Conservation (phyloP, 441 rosid species). For the Arabidopsis lyrata region DNA sequence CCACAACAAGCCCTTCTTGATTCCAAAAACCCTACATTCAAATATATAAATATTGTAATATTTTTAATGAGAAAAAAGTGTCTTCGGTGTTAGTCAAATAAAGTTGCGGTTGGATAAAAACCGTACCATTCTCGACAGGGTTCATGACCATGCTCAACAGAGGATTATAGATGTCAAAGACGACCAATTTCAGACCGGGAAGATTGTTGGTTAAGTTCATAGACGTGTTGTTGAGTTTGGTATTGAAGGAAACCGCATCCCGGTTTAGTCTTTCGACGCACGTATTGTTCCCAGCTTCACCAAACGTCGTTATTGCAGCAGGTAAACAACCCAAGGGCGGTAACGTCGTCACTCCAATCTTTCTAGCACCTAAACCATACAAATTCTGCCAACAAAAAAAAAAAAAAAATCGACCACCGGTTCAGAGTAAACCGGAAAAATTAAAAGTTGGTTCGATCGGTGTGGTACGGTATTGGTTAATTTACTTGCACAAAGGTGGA, state of each 20-base stretch:
- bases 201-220: constrained; percentile 56
- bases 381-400: constrained; percentile 56
- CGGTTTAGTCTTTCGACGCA: constrained; percentile 80
- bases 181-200: constrained; percentile 80
- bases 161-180: constrained; percentile 82
- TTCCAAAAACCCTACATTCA: constrained; percentile 37
- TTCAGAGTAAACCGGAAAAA: neutral
- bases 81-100: neutral
- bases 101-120: neutral
- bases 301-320: constrained; percentile 79
- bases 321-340: constrained; percentile 92
- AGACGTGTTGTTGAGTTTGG: constrained; percentile 76
- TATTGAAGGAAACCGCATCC: constrained; percentile 76
- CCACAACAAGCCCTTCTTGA: constrained; percentile 62
- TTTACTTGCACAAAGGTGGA: constrained; percentile 75
- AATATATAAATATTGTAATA: neutral
- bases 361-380: constrained; percentile 71
- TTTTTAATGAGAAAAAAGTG: neutral
- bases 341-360: constrained; percentile 75
- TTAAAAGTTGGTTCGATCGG: neutral
- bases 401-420: neutral
- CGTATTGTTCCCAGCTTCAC: constrained; percentile 65
- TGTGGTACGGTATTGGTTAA: neutral
- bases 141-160: constrained; percentile 67
- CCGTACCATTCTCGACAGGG: constrained; percentile 71